phyloP scores from a whole-genome alignment of 1,284 basidiomycete genomes.

The Malassezia obtusa region DNA sequence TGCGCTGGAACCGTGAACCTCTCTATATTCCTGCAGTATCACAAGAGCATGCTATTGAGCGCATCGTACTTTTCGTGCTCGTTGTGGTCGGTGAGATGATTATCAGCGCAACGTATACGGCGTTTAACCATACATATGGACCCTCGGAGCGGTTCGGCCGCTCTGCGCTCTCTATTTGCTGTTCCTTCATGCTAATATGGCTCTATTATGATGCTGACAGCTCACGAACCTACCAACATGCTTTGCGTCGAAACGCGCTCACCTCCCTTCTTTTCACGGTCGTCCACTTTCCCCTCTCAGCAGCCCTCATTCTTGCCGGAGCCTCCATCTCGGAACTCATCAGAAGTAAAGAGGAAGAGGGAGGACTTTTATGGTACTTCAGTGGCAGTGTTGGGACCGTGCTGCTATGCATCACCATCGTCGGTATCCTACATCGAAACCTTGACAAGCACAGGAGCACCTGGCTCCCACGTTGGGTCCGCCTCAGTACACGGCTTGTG shows the following conservation, averaged over 20 bases:
- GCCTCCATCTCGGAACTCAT: conserved; percentile 25
- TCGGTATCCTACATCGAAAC: conserved; percentile 36
- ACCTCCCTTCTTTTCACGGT: conserved; percentile 37
- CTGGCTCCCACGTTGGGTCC: conserved; percentile 25
- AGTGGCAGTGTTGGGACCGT: conserved; percentile 23
- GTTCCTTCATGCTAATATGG: conserved; percentile 43
- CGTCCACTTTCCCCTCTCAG: conserved; percentile 43
- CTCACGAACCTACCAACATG: conserved; percentile 42
- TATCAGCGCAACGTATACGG: conserved; percentile 24
- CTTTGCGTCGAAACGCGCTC: conserved; percentile 38
- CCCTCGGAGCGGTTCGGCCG: conserved; percentile 22
- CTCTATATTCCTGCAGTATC: conserved; percentile 35
- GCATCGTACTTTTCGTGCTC: conserved; percentile 35
- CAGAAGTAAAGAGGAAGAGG: conserved; percentile 11
- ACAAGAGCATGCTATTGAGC: conserved; percentile 37
- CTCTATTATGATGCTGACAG: conserved; percentile 37
- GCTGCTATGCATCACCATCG: conserved; percentile 27
- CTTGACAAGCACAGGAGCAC: conserved; percentile 30
- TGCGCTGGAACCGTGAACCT: conserved; percentile 15
- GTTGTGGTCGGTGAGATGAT: conserved; percentile 40
- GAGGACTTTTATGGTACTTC: conserved; percentile 37
- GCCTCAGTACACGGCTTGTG: conserved; percentile 27
- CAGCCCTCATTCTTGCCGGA: conserved; percentile 33
- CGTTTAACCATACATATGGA: conserved; percentile 18
- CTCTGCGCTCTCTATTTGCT: conserved; percentile 29